Base-by-base conservation (phyloP, 495 filamentous ascomycete genomes). In the Stereocaulon alpinum region DNA sequence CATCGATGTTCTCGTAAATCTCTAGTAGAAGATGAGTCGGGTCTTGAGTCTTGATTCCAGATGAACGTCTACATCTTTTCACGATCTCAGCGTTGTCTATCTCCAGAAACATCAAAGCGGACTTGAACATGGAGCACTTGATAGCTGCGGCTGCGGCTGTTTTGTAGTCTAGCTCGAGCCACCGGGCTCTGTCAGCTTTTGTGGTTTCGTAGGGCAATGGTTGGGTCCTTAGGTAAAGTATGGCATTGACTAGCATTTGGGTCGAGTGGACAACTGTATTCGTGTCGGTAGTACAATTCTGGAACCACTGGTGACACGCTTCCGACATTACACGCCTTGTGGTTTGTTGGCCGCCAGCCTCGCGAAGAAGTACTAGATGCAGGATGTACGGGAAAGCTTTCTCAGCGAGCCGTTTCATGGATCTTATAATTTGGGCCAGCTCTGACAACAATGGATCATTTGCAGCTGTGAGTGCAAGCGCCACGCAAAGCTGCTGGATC, bases 151-250 rank as follows among this genome's bases (percentile, higher is more conserved):
- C 73, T 4, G 91, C 84, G 32, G 85, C 87, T 62, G 80, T 75
- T 15, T 81, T 70, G 63, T 86, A 86, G 66, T 96, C 84, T 34
- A 97, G 73, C 34, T 92, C 87, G 34, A 98, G 80, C 93, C 93
- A 97, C 51, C 80, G 77, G 42, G 84, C 74, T 42, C 94, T 83
- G 63, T 95, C 86, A 43, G 82, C 83, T 56, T 85, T 85, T 0
- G 88, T 93, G 2, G 71, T 69, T 69, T 98, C 94, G 6, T 80
- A 72, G 2, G 84, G 83, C n/a, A 82, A 65, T n/a, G 77, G 79
- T 67, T 93, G 91, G 9, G 86, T 88, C 24, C 90, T 83, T 42
- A 98, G 77, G 66, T 96, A 97, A n/a, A 97, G 74, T 54, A 97
- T 79, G 14, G 85, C 84, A 56, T 85, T 86, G 40, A 96, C 77